Percentiles rank a stretch among this genome's conserved stretches.
phyloP scores from a whole-genome alignment of 805 yeast genomes.

The Lipomyces yamanashiensis region DNA sequence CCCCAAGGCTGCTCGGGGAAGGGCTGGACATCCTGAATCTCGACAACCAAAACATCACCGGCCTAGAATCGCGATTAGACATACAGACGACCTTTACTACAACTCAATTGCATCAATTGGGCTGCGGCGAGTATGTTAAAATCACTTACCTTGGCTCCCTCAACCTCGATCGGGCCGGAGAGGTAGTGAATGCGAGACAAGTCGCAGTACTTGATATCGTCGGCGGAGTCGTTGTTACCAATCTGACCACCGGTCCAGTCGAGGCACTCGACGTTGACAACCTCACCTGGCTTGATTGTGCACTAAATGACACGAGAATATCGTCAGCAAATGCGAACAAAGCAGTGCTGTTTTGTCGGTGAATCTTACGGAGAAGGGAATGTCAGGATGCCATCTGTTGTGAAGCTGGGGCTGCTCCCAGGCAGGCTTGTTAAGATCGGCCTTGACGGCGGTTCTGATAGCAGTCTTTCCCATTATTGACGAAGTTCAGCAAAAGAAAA shows the following conservation, averaged over 20 bases:
- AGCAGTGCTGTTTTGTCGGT: conserved; percentile 47
- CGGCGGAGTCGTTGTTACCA: conserved; percentile 53
- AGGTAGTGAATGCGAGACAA: conserved; percentile 53
- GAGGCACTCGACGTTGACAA: conserved; percentile 55
- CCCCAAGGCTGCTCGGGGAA: conserved; percentile 60
- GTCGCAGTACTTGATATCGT: conserved; percentile 54
- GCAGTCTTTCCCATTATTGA: conserved; percentile 16
- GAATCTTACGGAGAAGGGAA: conserved; percentile 48
- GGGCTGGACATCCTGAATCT: conserved; percentile 58
- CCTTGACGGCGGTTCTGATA: conserved; percentile 48
- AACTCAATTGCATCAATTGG: not conserved
- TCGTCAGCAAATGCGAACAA: not conserved
- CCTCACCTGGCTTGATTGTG: conserved; percentile 49
- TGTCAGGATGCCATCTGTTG: conserved; percentile 60
- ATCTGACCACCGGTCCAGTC: conserved; percentile 64
- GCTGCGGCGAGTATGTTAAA: not conserved
- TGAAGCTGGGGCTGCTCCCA: conserved; percentile 54
- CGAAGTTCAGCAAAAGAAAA: not conserved
- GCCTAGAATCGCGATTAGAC: conserved; percentile 35
- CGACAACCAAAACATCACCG: conserved; percentile 55
- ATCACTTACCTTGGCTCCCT: conserved; percentile 46
- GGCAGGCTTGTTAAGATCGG: conserved; percentile 53
- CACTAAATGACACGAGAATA: not conserved
- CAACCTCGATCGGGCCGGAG: conserved; percentile 56
- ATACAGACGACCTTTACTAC: not conserved